Evolutionary conservation across 2,329 filamentous ascomycete species (phyloP), one percentile per base, ranked within the genome.

Genomic region (Magnaporthiopsis incrustans): DNA sequence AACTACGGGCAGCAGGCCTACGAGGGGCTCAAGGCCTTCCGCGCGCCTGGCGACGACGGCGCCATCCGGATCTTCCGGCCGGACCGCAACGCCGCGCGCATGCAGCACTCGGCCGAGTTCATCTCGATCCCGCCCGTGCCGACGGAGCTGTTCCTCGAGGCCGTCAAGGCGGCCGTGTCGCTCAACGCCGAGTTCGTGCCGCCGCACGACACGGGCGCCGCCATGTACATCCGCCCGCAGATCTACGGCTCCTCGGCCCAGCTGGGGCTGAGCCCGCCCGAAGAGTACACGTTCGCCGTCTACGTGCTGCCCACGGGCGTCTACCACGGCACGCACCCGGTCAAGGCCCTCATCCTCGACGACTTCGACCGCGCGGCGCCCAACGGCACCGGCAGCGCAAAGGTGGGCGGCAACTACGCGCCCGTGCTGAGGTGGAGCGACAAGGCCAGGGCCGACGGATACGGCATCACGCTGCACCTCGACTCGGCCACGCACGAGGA

Each of bases 1-100:
- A 99, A 99, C 83, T 99, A 99, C 76, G 92, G 94, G 65, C 92
- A 97, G 74, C 95, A 98, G 79, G 94, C 92, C 71, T 99, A 96
- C 81, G 95, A 99, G 76, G 95, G 95, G n/a, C 87, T 98, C 75
- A 98, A 98, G 78, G 93, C 94, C 64, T 97, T 97, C 84, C 92
- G 94, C 67, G 81, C 83, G 2, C 90, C 92, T 25, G 80, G 83
- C 65, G 85, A 89, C 75, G 74, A 81, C 30, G 30, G 30, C 66
- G 77, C 78, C 66, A 93, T 98, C 78, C 86, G 87, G 74, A 85
- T 98, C 75, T 98, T 98, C 85, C 89, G 94, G 5, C 91, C 94
- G 0, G 83, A 88, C 72, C 87, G 89, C 73, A 98, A 98, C 75
- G 95, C 93, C 53, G 77, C 79, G 57, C 91, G 94, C 66, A 86